Evolutionary conservation across 257 asterid species (phyloP).

Genomic region (Linderniella brevidens): DNA sequence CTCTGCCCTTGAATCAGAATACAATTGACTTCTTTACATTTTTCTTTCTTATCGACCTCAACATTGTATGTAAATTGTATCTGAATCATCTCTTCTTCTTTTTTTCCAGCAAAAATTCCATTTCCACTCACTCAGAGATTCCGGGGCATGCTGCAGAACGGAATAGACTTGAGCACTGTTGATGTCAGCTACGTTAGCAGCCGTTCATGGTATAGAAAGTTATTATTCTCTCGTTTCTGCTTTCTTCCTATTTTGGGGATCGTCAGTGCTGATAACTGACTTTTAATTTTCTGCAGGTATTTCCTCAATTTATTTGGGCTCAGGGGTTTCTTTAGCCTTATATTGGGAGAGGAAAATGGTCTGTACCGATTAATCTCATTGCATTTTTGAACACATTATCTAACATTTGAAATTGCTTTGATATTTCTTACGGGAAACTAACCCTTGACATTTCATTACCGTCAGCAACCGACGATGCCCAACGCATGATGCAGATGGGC

Average conservation of each 20-base stretch:
- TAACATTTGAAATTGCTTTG: background rate
- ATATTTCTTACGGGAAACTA: background rate
- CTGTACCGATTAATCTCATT: conserved; percentile 8
- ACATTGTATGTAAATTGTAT: no score
- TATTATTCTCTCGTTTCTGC: no score
- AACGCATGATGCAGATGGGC: conserved; percentile 77
- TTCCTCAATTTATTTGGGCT: conserved; percentile 68
- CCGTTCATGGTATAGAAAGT: conserved; percentile 47
- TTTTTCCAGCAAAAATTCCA: conserved; percentile 52
- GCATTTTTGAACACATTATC: background rate
- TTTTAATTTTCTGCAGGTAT: conserved; percentile 24
- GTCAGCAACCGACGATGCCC: conserved; percentile 61
- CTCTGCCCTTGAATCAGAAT: no score
- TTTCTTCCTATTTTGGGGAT: conserved; percentile 3
- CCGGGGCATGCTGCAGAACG: conserved; percentile 70
- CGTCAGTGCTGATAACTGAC: background rate
- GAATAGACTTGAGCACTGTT: conserved; percentile 66
- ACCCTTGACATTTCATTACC: background rate
- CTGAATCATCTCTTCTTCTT: background rate
- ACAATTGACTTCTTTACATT: no score
- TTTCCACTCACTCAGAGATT: conserved; percentile 74
- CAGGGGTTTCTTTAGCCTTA: conserved; percentile 69
- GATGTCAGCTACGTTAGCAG: conserved; percentile 83
- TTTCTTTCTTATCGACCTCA: no score
- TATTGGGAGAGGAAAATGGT: conserved; percentile 78